Evolutionary conservation across 1,139 yeast genomes (phyloP).

Genomic region (Sugiyamaella paludigena): DNA sequence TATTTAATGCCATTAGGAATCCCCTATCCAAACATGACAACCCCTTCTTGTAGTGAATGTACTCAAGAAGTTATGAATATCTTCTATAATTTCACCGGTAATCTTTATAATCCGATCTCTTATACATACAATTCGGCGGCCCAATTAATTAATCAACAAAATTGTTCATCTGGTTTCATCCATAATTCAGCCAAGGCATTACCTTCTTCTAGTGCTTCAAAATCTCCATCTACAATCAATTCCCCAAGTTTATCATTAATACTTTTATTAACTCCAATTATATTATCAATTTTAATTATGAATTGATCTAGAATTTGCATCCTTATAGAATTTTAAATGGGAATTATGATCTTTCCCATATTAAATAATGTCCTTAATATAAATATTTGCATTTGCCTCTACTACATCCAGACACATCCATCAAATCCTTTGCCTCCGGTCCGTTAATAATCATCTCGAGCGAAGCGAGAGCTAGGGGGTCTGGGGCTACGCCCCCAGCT

Average conservation of each 20-base stretch:
- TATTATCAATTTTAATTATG: slow-evolving; percentile 2
- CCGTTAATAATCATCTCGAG: no score
- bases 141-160: slow-evolving; percentile 17
- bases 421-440: not conserved
- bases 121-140: slow-evolving; percentile 34
- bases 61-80: slow-evolving; percentile 30
- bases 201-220: slow-evolving; percentile 2
- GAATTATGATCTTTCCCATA: slow-evolving; percentile 7
- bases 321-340: slow-evolving; percentile 1
- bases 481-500: no score
- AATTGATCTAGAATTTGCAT: slow-evolving; percentile 5
- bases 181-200: slow-evolving; percentile 21
- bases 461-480: no score
- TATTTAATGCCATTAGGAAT: slow-evolving; percentile 35
- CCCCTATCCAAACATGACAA: slow-evolving; percentile 25
- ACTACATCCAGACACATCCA: not conserved
- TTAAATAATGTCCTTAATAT: slow-evolving; percentile 1
- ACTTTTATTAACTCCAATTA: slow-evolving; percentile 1
- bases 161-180: slow-evolving; percentile 26
- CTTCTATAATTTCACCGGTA: slow-evolving; percentile 29
- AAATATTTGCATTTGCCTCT: not conserved
- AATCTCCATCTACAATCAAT: slow-evolving; percentile 7
- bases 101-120: slow-evolving; percentile 26
- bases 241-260: slow-evolving; percentile 2
- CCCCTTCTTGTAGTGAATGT: slow-evolving; percentile 32